Conservation (phyloP, 176 grass and related monocot genomes). For the Triticum monococcum region DNA sequence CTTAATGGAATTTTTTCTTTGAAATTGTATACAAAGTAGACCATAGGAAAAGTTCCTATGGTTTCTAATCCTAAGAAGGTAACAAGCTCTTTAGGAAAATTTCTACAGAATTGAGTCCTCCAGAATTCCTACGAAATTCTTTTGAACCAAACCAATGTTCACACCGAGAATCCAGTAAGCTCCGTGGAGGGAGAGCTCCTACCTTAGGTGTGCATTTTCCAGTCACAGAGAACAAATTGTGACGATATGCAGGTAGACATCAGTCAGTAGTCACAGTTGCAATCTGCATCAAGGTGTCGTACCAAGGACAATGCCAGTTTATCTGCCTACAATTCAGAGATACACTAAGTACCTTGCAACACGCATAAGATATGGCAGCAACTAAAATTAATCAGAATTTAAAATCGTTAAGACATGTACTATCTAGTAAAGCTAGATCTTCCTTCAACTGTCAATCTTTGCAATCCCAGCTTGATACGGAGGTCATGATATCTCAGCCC, state of each 20-base stretch:
- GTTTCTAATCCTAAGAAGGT: neutral
- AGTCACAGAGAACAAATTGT: neutral
- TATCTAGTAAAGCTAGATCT: slow-evolving; percentile 4
- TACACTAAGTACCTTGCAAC: neutral
- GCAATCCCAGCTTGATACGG: slow-evolving; percentile 11
- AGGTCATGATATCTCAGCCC: neutral
- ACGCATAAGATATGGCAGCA: neutral
- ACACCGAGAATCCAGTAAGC: neutral
- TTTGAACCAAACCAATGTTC: neutral
- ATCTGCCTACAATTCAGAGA: neutral
- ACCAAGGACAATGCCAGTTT: neutral
- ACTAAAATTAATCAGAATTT: neutral
- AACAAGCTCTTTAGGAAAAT: neutral
- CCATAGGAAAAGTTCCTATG: neutral
- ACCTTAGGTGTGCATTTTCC: neutral
- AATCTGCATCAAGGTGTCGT: neutral
- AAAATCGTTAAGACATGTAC: neutral
- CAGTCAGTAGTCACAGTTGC: neutral
- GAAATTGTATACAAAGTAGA: neutral
- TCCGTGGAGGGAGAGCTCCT: neutral
- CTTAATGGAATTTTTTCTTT: neutral
- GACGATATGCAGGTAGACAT: neutral
- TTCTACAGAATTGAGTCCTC: neutral
- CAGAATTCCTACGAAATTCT: neutral
- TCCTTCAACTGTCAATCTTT: neutral